These are phyloP conservation scores for Trichoderma oligosporum DNA, from an alignment of 2,329 filamentous ascomycete genomes.

Conservation along the genomic window DNA sequence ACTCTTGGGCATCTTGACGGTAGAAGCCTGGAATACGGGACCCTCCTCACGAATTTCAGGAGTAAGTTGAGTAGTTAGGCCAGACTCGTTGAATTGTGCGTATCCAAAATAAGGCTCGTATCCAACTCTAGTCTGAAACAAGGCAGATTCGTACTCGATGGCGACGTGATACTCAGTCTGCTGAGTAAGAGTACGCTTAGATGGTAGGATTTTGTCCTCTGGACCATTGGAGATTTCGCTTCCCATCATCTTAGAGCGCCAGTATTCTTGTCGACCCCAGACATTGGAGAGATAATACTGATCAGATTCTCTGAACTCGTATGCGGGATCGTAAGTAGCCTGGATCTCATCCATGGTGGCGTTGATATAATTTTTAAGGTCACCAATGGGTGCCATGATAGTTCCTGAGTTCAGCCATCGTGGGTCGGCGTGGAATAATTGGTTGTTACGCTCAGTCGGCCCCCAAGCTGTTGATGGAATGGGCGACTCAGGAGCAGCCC, in stretches of 20 bases:
- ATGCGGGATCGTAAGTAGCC: conserved; percentile 33
- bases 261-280: conserved; percentile 42
- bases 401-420: conserved; percentile 47
- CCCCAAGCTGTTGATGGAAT: conserved; percentile 36
- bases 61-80: conserved; percentile 25
- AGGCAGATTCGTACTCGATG: conserved; percentile 39
- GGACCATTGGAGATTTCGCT: conserved; percentile 22
- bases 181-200: conserved; percentile 22
- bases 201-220: conserved; percentile 25
- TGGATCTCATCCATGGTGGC: conserved; percentile 31
- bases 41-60: conserved; percentile 28
- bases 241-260: conserved; percentile 31
- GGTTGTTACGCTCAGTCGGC: conserved; percentile 32
- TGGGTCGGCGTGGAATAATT: conserved; percentile 32
- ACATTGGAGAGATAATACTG: conserved; percentile 43
- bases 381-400: conserved; percentile 39
- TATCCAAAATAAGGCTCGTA: conserved; percentile 36
- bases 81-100: conserved; percentile 31
- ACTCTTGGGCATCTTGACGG: conserved; percentile 33
- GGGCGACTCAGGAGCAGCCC: conserved; percentile 37
- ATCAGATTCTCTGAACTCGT: conserved; percentile 37
- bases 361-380: conserved; percentile 28
- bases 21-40: conserved; percentile 29
- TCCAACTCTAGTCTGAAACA: conserved; percentile 40
- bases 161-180: conserved; percentile 35